Evolutionary conservation across 2,329 filamentous ascomycete genomes (phyloP).

Genomic region (Xylariaceae sp.): DNA sequence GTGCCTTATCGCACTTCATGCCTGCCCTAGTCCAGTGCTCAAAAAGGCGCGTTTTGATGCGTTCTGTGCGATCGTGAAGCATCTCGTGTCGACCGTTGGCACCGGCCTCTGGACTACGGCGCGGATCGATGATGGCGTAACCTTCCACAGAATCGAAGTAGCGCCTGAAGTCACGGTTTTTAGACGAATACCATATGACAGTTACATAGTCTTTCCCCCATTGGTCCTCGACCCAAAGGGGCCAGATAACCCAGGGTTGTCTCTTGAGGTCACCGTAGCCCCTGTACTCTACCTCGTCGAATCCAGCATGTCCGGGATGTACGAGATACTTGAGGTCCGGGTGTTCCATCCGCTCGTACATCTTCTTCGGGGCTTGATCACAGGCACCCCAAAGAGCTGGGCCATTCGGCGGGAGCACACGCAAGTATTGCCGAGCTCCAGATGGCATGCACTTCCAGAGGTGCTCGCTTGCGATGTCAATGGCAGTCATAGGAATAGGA

Average conservation of each 20-base stretch:
- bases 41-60: conserved; percentile 11
- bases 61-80: conserved; percentile 9
- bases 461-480: conserved; percentile 24
- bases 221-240: conserved; percentile 28
- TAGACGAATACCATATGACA: conserved; percentile 19
- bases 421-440: conserved; percentile 4
- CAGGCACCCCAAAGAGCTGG: conserved; percentile 25
- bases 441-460: conserved; percentile 23
- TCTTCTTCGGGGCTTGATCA: background rate
- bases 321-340: background rate
- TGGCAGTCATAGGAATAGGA: conserved; percentile 18
- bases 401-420: conserved; percentile 22
- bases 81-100: conserved; percentile 6
- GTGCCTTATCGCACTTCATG: background rate
- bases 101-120: conserved; percentile 11
- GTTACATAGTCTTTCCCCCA: conserved; percentile 25
- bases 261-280: conserved; percentile 18
- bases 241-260: conserved; percentile 25
- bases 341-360: conserved; percentile 19
- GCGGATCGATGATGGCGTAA: conserved; percentile 25
- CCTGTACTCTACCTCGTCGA: conserved; percentile 4
- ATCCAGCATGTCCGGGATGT: too few relatives aligned
- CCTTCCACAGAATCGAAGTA: conserved; percentile 11
- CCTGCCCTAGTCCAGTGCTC: conserved; percentile 14
- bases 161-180: background rate